Evolutionary conservation across 2,329 filamentous ascomycete species (phyloP), one percentile per base, ranked within the genome.

Genomic region (Hypoxylon rubiginosum): DNA sequence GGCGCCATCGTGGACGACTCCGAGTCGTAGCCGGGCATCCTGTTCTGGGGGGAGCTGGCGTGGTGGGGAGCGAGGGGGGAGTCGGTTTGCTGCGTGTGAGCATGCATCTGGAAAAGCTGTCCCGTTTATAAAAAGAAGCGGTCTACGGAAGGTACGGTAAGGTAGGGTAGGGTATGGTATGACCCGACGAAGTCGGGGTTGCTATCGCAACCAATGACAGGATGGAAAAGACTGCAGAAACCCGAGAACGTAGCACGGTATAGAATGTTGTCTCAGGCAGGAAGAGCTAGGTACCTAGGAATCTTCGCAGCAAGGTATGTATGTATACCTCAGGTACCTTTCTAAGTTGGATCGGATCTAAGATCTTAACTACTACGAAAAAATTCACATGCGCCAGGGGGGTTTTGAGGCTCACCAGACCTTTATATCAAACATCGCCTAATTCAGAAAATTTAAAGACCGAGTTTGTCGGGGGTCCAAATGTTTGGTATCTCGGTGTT

Each of bases 1-100:
- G 59, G 15, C 3, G 58, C 58, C 67, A 69, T 62, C 21, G 71
- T 72, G 17, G 69, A 72, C 3, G 72, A 67, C 28, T 59, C 72
- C 2, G 71, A 72, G 17, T 74, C 69, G 54, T 71, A 74, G 45
- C 43, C 63, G 15, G 64, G 64, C 65, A 70, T 68, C 17, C 28
- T 72, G 51, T 30, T 58, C 5, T 49, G n/a, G n/a, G n/a, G 46
- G 48, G 58, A 13, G 15, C 24, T 55, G 24, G 56, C 46, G 45
- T 58, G 39, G 9, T n/a, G n/a, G n/a, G n/a, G n/a, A 45, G 36
- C 36, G 48, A 26, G 21, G 51, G 39, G n/a, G 21, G 52, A 26
- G 5, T 34, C 26, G 6, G 34, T 13, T n/a, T n/a, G n/a, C 4
- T 50, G 43, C 10, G 24, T 17, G 46, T 49, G 26, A 49, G 46